Evolutionary conservation across 768 basidiomycete genomes (phyloP), one percentile per base, ranked within the genome.

Genomic region (Mycena galopus): DNA sequence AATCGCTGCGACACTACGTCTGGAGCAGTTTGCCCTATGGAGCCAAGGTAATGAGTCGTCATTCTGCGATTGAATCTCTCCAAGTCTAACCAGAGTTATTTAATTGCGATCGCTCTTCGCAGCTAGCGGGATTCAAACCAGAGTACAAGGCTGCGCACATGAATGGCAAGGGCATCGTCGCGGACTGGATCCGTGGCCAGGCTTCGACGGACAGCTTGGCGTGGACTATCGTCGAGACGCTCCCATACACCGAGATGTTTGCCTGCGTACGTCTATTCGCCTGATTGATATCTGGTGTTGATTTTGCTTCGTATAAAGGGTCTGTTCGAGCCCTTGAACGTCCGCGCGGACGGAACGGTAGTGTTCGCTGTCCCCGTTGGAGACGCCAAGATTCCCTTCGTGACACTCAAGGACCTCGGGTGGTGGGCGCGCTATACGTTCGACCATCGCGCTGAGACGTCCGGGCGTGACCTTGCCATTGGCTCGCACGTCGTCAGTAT

Each of bases 11-110:
- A 30, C 86, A 86, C 71, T 82, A 82, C 61, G 78, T 86, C 33
- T 86, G 82, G 82, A 84, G 84, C 73, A 84, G 79, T 69, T 73
- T 86, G 21, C 84, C 85, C 69, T 86, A 86, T 72, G 78, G 76
- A 7, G 78, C 79, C 76, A 86, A 85, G 81, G 85, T 86, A 33
- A 47, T 47, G 7, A 42, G 6, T 42, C 42, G 16, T n/a, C 21
- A 47, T 6, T 47, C 42, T 21, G n/a, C n/a, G n/a, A n/a, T n/a
- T n/a, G n/a, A n/a, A n/a, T n/a, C n/a, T n/a, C n/a, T n/a, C n/a
- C n/a, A n/a, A n/a, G n/a, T n/a, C n/a, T n/a, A n/a, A n/a, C n/a
- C n/a, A n/a, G n/a, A n/a, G n/a, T n/a, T n/a, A 14, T 47, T 3
- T 21, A n/a, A 19, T 47, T n/a, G 44, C 44, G n/a, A 23, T 47